Evolutionary conservation across 352 stramenopile species (phyloP), one percentile per base, ranked within the genome.

Genomic region (Phytophthora hibernalis): DNA sequence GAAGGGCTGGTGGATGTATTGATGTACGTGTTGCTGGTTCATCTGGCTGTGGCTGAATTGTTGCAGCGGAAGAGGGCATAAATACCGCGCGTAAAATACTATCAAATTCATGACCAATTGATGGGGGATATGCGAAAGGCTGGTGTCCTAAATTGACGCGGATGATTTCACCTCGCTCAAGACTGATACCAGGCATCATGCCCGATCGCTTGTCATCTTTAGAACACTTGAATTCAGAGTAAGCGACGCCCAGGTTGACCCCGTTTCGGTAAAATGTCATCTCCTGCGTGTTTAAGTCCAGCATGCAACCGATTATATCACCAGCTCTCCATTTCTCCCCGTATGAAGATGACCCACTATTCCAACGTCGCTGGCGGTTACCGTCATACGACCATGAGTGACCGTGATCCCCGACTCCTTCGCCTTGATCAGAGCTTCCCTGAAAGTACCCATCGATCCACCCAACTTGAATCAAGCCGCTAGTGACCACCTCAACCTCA

Each of bases 381-480:
- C 93, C 93, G 52, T 98, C 93, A 53, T 98, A 98, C 1, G 90
- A 96, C 93, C 93, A 98, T 4, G 90, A 98, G 56, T 98, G 90
- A 7, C 79, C 54, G 51, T 97, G 92, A 47, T 98, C 92, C 18
- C 92, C 92, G 9, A 97, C 93, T 22, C 91, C 93, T 72, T 97
- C 86, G 11, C 91, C 94, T 74, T 96, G 89, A 51, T 98, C 91
- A 6, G 91, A 96, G 49, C 83, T 97, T 7, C 92, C 93, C 63
- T 97, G 82, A 58, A 97, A 98, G 54, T 95, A 91, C 16, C 80
- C 79, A 64, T 98, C 92, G 28, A 95, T 96, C 93, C 93, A 98
- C 8, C 93, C 93, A 22, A 98, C 90, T 70, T 98, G 93, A 64
- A 98, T 97, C 47, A 97, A 74, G 11, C 93, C 93, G 40, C 86